phyloP scores from a whole-genome alignment of 2,329 filamentous ascomycete genomes.

The Cladophialophora psammophila region DNA sequence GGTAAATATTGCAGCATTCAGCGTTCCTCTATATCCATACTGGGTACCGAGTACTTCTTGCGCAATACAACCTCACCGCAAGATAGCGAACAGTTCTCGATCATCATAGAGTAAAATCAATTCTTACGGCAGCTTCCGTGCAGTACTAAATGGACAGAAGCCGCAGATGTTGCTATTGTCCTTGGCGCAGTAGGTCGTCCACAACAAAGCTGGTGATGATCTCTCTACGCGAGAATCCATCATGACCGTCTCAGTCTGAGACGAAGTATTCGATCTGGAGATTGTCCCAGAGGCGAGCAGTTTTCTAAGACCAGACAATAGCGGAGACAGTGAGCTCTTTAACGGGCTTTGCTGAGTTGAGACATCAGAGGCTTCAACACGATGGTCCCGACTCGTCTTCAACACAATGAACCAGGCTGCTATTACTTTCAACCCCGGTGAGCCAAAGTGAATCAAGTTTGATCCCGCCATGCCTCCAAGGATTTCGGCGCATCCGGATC shows the following conservation, averaged over 20 bases:
- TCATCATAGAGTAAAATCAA: background rate
- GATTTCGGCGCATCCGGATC: background rate
- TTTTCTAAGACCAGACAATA: background rate
- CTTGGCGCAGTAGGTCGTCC: background rate
- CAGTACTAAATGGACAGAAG: background rate
- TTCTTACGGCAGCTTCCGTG: background rate
- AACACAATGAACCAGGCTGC: background rate
- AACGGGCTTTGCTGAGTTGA: background rate
- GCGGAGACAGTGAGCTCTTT: background rate
- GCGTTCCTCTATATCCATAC: background rate
- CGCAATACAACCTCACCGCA: background rate
- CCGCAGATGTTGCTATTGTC: background rate
- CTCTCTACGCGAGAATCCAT: background rate
- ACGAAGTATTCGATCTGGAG: background rate
- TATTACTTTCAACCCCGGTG: background rate
- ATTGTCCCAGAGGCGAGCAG: background rate
- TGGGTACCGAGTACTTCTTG: background rate
- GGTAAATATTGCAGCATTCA: conserved; percentile 13
- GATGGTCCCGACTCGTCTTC: background rate
- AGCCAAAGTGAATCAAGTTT: background rate
- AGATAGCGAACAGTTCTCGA: background rate
- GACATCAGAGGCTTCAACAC: background rate
- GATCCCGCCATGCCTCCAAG: background rate
- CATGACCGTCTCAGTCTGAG: background rate
- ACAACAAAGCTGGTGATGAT: background rate